Evolutionary conservation across 805 yeast genomes (phyloP).

Genomic region (Limtongozyma cylindracea): DNA sequence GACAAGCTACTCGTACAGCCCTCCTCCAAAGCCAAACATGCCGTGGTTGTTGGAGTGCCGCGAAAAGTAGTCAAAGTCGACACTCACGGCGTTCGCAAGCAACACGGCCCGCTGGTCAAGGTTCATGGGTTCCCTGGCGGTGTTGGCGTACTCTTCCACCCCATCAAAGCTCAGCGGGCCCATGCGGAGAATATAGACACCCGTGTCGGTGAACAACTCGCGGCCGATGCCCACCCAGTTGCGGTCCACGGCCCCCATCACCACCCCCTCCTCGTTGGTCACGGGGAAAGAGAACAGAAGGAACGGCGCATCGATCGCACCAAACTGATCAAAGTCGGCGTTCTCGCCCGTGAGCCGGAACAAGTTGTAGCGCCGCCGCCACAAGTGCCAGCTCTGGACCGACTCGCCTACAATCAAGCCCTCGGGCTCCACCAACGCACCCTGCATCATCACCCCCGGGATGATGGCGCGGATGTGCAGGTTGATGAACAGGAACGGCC

Average conservation of each 20-base stretch:
- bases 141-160: conserved; percentile 21
- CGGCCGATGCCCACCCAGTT: conserved; percentile 92
- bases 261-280: conserved; percentile 23
- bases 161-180: conserved; percentile 47
- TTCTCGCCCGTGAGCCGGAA: conserved; percentile 22
- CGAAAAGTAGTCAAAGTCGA: conserved; percentile 94
- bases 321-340: conserved; percentile 47
- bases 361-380: conserved; percentile 76
- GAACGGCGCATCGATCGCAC: conserved; percentile 69
- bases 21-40: too few species aligned
- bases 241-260: conserved; percentile 61
- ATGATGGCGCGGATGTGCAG: conserved; percentile 57
- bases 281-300: conserved; percentile 75
- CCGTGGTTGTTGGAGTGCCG: too few species aligned
- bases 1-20: too few species aligned
- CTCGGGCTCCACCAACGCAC: conserved; percentile 7
- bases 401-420: conserved; percentile 52
- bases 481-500: conserved; percentile 77
- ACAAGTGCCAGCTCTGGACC: conserved; percentile 82
- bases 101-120: conserved; percentile 70
- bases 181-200: conserved; percentile 72
- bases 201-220: conserved; percentile 85
- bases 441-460: conserved; percentile 20
- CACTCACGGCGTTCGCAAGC: conserved; percentile 70
- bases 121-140: conserved; percentile 27